phyloP scores from a whole-genome alignment of 495 filamentous ascomycete species.

The Hyaloscypha finlandica region DNA sequence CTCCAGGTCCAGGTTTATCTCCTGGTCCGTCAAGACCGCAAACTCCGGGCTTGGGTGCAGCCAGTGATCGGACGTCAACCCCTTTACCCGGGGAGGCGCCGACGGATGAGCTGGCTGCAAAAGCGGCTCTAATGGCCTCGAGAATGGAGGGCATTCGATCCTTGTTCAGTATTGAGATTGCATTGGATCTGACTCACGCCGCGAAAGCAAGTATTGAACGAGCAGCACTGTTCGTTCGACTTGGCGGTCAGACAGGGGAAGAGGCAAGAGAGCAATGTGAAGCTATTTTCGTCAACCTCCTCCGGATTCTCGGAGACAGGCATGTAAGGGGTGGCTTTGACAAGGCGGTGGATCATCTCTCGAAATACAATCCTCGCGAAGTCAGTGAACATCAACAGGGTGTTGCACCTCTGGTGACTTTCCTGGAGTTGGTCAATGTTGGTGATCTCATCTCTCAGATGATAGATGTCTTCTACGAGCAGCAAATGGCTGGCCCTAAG shows the following conservation, averaged over 20 bases:
- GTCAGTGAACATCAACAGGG: conserved; percentile 69
- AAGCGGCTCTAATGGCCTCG: conserved; percentile 94
- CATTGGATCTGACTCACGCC: conserved; percentile 80
- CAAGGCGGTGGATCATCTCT: conserved; percentile 88
- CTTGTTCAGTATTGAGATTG: conserved; percentile 95
- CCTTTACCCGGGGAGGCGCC: conserved; percentile 55
- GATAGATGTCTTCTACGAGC: conserved; percentile 98
- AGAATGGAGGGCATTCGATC: conserved; percentile 89
- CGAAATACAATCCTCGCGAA: conserved; percentile 87
- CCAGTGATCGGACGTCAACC: conserved; percentile 23
- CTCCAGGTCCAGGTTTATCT: conserved; percentile 29
- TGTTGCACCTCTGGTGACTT: conserved; percentile 91
- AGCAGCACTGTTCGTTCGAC: conserved; percentile 74
- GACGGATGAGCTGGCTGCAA: conserved; percentile 89
- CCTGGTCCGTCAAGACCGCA: conserved; percentile 47
- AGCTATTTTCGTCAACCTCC: conserved; percentile 79
- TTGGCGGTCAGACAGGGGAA: conserved; percentile 76
- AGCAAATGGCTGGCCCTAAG: conserved; percentile 80
- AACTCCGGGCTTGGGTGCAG: conserved; percentile 35
- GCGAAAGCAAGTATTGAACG: conserved; percentile 92
- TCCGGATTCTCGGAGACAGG: conserved; percentile 79
- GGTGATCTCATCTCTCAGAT: conserved; percentile 98
- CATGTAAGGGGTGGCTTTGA: conserved; percentile 92
- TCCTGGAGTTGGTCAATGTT: conserved; percentile 96
- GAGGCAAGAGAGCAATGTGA: conserved; percentile 91